phyloP scores from a whole-genome alignment of 176 grass and related monocot genomes.

The Phragmites australis region DNA sequence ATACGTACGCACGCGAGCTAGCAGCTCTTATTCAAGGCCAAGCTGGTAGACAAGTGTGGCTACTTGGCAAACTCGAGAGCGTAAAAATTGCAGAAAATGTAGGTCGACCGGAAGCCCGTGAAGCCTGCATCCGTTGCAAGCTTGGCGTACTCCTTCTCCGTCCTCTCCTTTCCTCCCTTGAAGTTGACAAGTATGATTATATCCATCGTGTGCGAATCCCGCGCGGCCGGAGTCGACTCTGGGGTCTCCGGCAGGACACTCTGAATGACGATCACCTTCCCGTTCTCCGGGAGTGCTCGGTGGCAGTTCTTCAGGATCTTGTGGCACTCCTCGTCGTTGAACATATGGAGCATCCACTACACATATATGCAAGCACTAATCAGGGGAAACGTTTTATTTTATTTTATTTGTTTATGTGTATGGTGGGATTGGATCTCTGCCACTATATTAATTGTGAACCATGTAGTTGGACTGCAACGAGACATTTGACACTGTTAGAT shows the following conservation, averaged over 20 bases:
- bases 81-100: constrained; percentile 11
- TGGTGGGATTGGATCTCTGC: too few species aligned
- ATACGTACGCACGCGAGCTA: too few species aligned
- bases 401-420: too few species aligned
- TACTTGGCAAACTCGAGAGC: constrained; percentile 44
- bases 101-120: neutral
- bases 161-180: constrained; percentile 41
- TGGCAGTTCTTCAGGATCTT: constrained; percentile 46
- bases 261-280: constrained; percentile 39
- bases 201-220: neutral
- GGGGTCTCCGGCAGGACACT: neutral
- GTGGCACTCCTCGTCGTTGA: constrained; percentile 32
- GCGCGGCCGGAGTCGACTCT: neutral
- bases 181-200: constrained; percentile 9
- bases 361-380: neutral
- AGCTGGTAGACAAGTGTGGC: neutral
- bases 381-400: too few species aligned
- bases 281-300: constrained; percentile 20
- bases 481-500: too few species aligned
- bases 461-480: too few species aligned
- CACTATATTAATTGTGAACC: too few species aligned
- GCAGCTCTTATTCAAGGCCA: neutral
- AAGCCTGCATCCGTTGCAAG: constrained; percentile 24
- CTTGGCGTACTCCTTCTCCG: constrained; percentile 23
- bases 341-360: constrained; percentile 37